Evolutionary conservation across 306 rosid genomes (phyloP), one percentile per base, ranked within the genome.

Genomic region (Ceratonia siliqua): DNA sequence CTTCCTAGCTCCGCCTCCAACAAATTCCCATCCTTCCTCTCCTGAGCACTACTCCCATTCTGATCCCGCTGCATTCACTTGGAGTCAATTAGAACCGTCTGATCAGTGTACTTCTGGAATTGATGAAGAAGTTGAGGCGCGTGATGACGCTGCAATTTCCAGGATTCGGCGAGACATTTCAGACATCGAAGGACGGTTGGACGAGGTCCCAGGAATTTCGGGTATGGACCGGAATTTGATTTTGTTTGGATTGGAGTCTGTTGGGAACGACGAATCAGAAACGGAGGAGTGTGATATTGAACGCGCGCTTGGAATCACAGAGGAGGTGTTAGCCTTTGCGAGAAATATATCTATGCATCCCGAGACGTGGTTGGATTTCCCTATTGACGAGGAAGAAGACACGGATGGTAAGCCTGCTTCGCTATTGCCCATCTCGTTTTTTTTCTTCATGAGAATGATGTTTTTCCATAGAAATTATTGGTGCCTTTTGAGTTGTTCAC

Each of bases 351-450:
- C 94, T 13, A 93, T 91, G 98, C 97, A 93, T 84, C 98, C 98
- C 5, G 98, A 93, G 81, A 93, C 97, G 32, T 93, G 98, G 98
- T 79, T 93, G 82, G 98, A 93, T 86, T 93, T 93, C 74, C 98
- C 98, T 32, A 75, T 88, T 52, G 96, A 89, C 5, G 98, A 93
- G 73, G 98, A 93, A 81, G 97, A 93, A 11, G 94, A 89, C 72
- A 81, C 70, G 6, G 91, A 86, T 3, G 97, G 98, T 93, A 85
- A 72, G 80, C 64, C 13, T 42, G 13, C 61, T n/a, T 56, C 28
- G 12, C 10, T 41, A 41, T 39, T 25, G 25, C 18, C 10, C 3
- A 1, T 18, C 21, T 5, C 8, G 13, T 14, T 8, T 61, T 3
- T 0, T 15, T n/a, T n/a, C n/a, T 57, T 17, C 2, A 3, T 8